Evolutionary conservation across 371 early-diverging fungal genomes (phyloP).

Genomic region (Chytridium lagenaria): DNA sequence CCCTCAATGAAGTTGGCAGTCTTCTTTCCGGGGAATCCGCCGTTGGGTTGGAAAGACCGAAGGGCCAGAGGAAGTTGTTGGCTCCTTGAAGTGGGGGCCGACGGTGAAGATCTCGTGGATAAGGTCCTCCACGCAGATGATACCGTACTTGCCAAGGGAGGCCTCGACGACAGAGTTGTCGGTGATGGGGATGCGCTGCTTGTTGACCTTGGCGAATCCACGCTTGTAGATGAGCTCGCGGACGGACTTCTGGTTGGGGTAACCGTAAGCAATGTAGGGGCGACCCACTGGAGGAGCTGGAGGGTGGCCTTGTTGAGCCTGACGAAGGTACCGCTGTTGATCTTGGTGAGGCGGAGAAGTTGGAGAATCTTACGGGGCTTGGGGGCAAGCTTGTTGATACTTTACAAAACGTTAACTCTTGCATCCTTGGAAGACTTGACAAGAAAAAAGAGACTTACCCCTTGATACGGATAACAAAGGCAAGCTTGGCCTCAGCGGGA

Average conservation of each 20-base stretch:
- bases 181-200: constrained; percentile 94
- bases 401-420: background rate
- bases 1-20: constrained; percentile 96
- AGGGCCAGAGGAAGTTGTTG: constrained; percentile 99
- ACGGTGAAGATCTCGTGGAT: constrained; percentile 99
- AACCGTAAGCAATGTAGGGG: constrained; percentile 94
- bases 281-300: constrained; percentile 98
- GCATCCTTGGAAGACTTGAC: background rate
- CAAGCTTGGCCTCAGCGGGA: constrained; percentile 96
- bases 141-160: constrained; percentile 93
- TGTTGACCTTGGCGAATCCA: constrained; percentile 97
- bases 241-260: constrained; percentile 98
- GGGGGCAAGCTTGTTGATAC: constrained; percentile 98
- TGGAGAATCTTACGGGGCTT: constrained; percentile 99
- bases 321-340: constrained; percentile 99
- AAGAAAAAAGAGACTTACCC: constrained; percentile 40
- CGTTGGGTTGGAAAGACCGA: constrained; percentile 99
- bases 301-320: constrained; percentile 98
- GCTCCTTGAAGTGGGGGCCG: constrained; percentile 98
- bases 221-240: constrained; percentile 99
- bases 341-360: constrained; percentile 97
- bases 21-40: constrained; percentile 97
- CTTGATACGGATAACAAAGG: constrained; percentile 91
- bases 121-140: constrained; percentile 99
- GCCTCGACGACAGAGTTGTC: constrained; percentile 97